A percentile compares a stretch with the other conserved stretches of the same genome.
Conservation (phyloP, 768 basidiomycete genomes). For the Filobasidium wieringae region DNA sequence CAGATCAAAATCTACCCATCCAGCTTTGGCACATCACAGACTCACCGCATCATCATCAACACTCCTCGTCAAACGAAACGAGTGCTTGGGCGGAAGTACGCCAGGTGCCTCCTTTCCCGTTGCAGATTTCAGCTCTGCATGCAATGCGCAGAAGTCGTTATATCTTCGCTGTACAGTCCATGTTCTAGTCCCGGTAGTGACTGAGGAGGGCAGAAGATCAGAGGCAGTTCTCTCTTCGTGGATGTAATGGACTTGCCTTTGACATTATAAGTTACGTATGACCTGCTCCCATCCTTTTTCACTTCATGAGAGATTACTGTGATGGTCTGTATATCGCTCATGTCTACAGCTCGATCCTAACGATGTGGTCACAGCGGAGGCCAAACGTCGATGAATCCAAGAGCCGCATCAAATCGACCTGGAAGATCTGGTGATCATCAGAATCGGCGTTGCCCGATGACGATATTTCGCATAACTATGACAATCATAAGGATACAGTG, state of each 20-base stretch:
- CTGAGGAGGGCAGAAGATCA: slow-evolving; percentile 23
- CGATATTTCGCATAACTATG: no score
- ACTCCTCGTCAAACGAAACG: slow-evolving; percentile 47
- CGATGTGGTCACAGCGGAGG: no score
- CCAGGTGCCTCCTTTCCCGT: slow-evolving; percentile 67
- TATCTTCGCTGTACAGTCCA: slow-evolving; percentile 93
- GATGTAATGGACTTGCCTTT: slow-evolving; percentile 20
- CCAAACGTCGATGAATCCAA: no score
- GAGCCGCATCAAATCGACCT: no score
- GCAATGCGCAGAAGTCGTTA: slow-evolving; percentile 82
- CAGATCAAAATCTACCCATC: not conserved
- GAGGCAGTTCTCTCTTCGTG: not conserved
- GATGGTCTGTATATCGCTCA: slow-evolving; percentile 35
- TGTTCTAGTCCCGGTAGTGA: slow-evolving; percentile 76
- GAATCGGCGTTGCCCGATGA: no score
- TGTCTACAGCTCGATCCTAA: no score
- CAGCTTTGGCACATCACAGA: not conserved
- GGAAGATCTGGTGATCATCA: no score
- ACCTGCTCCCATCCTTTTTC: slow-evolving; percentile 26
- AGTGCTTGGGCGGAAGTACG: slow-evolving; percentile 74
- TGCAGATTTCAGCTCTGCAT: slow-evolving; percentile 67
- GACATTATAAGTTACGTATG: slow-evolving; percentile 34
- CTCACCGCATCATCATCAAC: slow-evolving; percentile 44
- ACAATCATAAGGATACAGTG: no score
- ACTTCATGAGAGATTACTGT: slow-evolving; percentile 31